Percentiles rank a stretch among this genome's conserved stretches.
phyloP scores from a whole-genome alignment of 2,329 filamentous ascomycete genomes.

The Talaromyces funiculosus region DNA sequence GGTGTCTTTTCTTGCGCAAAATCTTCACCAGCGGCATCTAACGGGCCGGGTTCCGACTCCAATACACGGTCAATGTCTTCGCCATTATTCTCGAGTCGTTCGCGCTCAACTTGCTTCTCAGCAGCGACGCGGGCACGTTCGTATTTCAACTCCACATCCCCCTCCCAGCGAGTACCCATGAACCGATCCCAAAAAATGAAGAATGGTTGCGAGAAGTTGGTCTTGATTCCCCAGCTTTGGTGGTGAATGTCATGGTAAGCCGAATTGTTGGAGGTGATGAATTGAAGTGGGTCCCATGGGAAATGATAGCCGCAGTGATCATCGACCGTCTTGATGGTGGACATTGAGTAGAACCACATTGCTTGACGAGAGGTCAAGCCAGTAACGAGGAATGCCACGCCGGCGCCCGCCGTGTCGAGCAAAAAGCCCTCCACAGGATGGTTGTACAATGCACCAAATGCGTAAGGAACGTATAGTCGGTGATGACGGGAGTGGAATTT shows the following conservation, averaged over 20 bases:
- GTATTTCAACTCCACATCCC: constrained; percentile 57
- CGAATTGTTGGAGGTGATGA: constrained; percentile 89
- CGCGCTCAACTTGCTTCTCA: constrained; percentile 52
- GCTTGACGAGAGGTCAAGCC: constrained; percentile 80
- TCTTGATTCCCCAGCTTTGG: constrained; percentile 97
- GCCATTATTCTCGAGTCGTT: constrained; percentile 30
- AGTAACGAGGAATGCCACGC: constrained; percentile 72
- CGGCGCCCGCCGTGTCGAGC: constrained; percentile 83
- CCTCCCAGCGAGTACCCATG: constrained; percentile 76
- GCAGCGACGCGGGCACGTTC: constrained; percentile 52
- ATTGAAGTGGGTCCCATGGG: constrained; percentile 89
- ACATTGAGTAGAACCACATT: constrained; percentile 82
- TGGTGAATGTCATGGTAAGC: constrained; percentile 98
- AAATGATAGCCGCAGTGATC: constrained; percentile 97
- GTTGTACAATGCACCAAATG: constrained; percentile 94
- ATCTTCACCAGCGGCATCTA: constrained; percentile 19
- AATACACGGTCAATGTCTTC: constrained; percentile 16
- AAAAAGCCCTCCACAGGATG: constrained; percentile 92
- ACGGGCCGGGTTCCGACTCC: constrained; percentile 20
- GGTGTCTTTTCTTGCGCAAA: constrained; percentile 23
- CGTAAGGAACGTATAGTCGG: constrained; percentile 94
- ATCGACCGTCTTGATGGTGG: constrained; percentile 92
- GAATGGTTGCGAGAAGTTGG: constrained; percentile 46
- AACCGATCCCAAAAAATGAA: constrained; percentile 93
- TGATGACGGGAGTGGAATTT: constrained; percentile 94